Evolutionary conservation across 2,329 filamentous ascomycete genomes (phyloP).

Genomic region (Curvularia sp.): DNA sequence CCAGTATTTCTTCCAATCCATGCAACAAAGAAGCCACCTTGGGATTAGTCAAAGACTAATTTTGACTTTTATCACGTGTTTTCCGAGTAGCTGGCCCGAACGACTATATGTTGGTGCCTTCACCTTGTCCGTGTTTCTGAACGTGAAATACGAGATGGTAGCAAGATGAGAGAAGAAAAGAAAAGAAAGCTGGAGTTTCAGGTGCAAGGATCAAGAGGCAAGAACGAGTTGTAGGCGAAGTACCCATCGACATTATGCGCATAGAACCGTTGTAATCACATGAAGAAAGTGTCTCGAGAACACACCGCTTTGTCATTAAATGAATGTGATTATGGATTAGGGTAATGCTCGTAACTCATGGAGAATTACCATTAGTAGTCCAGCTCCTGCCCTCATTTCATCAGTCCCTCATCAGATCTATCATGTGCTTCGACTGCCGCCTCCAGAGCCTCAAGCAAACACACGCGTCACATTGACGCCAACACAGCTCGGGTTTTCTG

Average conservation of each 20-base stretch:
- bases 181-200: no score
- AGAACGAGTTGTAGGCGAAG: no score
- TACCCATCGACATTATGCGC: not conserved
- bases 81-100: no score
- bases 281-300: not conserved
- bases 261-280: not conserved
- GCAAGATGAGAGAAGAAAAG: no score
- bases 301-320: not conserved
- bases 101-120: no score
- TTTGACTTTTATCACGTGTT: no score
- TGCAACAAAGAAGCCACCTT: no score
- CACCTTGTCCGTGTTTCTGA: no score
- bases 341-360: conserved; percentile 4
- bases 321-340: conserved; percentile 5
- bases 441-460: conserved; percentile 17
- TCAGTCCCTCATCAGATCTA: not conserved
- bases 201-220: no score
- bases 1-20: not conserved
- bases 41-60: no score
- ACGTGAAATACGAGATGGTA: no score
- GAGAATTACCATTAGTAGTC: not conserved
- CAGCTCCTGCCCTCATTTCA: not conserved
- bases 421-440: not conserved
- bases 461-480: conserved; percentile 53
- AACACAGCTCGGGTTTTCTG: conserved; percentile 57